Conservation (phyloP, 2,329 filamentous ascomycete species). For the Emmonsiellopsis sp. region DNA sequence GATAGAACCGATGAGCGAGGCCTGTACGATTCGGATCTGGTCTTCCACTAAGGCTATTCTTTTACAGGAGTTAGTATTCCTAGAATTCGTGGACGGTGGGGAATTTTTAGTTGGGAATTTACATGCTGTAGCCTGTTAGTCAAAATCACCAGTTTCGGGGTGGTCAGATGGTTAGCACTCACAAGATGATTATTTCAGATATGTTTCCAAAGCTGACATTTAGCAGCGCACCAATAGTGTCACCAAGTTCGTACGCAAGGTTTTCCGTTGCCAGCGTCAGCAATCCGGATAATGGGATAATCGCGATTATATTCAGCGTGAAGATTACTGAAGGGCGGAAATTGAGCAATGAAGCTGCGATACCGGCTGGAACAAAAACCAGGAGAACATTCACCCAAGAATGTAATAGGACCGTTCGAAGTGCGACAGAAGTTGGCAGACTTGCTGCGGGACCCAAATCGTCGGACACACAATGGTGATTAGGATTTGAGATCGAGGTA, state of each 20-base stretch:
- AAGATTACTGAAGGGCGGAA: conserved; percentile 56
- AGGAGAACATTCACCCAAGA: conserved; percentile 37
- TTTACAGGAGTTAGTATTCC: neutral
- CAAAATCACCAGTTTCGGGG: neutral
- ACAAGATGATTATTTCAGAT: conserved; percentile 69
- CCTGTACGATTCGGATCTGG: conserved; percentile 85
- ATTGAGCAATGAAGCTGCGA: conserved; percentile 19
- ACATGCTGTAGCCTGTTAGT: neutral
- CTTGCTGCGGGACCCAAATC: too few relatives aligned
- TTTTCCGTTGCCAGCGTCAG: conserved; percentile 68
- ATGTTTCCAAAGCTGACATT: conserved; percentile 73
- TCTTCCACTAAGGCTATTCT: conserved; percentile 33
- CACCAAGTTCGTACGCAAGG: conserved; percentile 62
- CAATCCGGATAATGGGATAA: conserved; percentile 63
- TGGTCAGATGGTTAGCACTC: conserved; percentile 1
- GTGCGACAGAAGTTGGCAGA: too few relatives aligned
- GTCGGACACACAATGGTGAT: too few relatives aligned
- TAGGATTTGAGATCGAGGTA: too few relatives aligned
- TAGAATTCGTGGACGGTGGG: too few relatives aligned
- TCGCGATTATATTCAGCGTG: conserved; percentile 64
- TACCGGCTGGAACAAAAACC: conserved; percentile 33
- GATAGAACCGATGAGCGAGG: conserved; percentile 80
- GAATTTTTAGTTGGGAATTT: neutral
- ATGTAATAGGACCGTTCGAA: neutral
- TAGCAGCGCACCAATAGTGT: conserved; percentile 61